Evolutionary conservation across 306 rosid species (phyloP).

Genomic region (Spatholobus suberectus): DNA sequence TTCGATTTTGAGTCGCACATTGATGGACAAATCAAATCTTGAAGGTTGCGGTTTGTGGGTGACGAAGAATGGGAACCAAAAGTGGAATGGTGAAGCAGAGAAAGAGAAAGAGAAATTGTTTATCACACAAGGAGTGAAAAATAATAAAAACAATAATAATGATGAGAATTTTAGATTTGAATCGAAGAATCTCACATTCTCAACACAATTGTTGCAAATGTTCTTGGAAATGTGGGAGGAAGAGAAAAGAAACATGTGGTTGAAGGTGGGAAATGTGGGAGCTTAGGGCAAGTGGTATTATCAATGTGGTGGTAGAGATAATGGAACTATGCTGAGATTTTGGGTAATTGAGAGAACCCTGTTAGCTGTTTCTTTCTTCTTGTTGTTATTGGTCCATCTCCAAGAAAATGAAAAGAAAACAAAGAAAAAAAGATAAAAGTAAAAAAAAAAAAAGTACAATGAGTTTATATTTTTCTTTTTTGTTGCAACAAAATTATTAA

Average conservation of each 20-base stretch:
- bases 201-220: neutral
- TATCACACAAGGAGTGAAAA: neutral
- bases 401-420: slow-evolving; percentile 40
- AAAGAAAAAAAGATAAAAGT: neutral
- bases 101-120: neutral
- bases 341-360: slow-evolving; percentile 17
- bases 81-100: slow-evolving; percentile 13
- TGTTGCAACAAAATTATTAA: neutral
- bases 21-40: slow-evolving; percentile 56
- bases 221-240: neutral
- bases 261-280: neutral
- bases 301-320: slow-evolving; percentile 35
- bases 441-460: neutral
- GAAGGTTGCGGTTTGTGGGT: slow-evolving; percentile 31
- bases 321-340: slow-evolving; percentile 7
- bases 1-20: slow-evolving; percentile 42
- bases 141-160: neutral
- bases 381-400: slow-evolving; percentile 42
- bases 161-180: neutral
- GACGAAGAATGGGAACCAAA: slow-evolving; percentile 7
- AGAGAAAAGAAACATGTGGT: neutral
- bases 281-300: neutral
- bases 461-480: slow-evolving; percentile 7
- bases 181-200: slow-evolving; percentile 9
- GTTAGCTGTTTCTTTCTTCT: slow-evolving; percentile 17